Evolutionary conservation across 208 protist genomes (phyloP), one percentile per base, ranked within the genome.

Genomic region (Angomonas desouzai): DNA sequence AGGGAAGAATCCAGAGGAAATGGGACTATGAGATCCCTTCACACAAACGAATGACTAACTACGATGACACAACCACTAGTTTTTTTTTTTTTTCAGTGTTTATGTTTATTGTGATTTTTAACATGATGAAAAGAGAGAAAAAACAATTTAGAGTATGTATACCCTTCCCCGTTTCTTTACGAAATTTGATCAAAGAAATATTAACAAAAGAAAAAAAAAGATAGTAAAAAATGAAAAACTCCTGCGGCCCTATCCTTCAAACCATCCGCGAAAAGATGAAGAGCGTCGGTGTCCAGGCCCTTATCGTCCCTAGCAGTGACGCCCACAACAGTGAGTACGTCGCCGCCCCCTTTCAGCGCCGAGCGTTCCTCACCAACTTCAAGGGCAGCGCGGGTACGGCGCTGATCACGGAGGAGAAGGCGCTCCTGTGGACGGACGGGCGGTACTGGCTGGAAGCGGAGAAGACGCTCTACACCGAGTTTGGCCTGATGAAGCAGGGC

Each of bases 271-370:
- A 86, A 28, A 76, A 86, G 22, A 96, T 98, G 89, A 40, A 38
- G 29, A 48, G 71, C 20, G n/a, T 65, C 33, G 33, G 66, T 9
- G 49, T 98, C 22, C 58, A 68, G 6, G 96, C 93, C 0, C 90
- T 97, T 59, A 76, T 98, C 33, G 73, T 99, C 1, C 94, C 95
- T 23, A 87, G 68, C 56, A 88, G 81, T 64, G 97, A 99, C 77
- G 82, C 92, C 1, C 97, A 98, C 85, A 96, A 97, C 71, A 95
- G 87, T 73, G 98, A 99, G 70, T 99, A 99, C 79, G 81, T 97
- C 23, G 88, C 90, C 1, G 61, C 76, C 6, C 69, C 71, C 60
- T 86, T 98, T 68, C 77, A 98, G 63, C 82, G 94, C 22, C 85
- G 93, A 38, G 89, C 85, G 2, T 98, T 94, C 64, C 64, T 99